Base-by-base conservation (phyloP, 1,284 basidiomycete species). In the Erythrobasidium hasegawianum region DNA sequence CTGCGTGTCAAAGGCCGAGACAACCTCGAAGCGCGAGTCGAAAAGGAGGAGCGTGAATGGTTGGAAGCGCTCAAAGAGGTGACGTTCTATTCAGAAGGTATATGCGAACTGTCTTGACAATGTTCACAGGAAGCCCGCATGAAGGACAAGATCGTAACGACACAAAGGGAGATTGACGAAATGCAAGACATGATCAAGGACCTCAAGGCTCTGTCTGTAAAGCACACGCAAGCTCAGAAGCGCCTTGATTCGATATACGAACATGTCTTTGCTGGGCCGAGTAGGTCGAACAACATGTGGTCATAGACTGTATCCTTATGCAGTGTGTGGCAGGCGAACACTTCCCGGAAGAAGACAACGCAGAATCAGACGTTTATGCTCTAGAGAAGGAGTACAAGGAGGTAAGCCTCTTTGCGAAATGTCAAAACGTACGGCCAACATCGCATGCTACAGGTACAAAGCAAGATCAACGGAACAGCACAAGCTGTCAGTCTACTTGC, bases 381-480 rank as follows among this genome's bases (percentile, higher is more conserved):
- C 26, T 53, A 16, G 50, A 53, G 26, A 53, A 53, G 50, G 26
- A 29, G 22, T 53, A 53, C 50, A 24, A 53, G 26, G 50, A 53
- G 3, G 50, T 53, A 29, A 5, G 50, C 26, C 5, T 16, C 4
- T n/a, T 47, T 5, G 9, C 50, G 7, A 53, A 10, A 3, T 24
- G 3, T 24, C 18, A 16, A 8, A 53, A 16, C 9, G 9, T 22
- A 26, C 7, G 4, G n/a, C 50, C 20, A 9, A 16, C 9, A 16
- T 27, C 5, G 8, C 50, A 53, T 24, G 20, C 47, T 20, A 16
- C 20, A 53, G 50, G 16, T 8, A 16, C 50, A 53, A 29, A 29
- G 18, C 20, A 16, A 27, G 22, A 29, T 53, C 4, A 53, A 53
- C 50, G 26, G 26, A 16, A 22, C 26, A 16, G 50, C 50, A 5